Percentiles rank a stretch among this genome's conserved stretches.
Evolutionary conservation across 2,329 filamentous ascomycete genomes (phyloP).

Genomic region (Tolypocladium tropicale): DNA sequence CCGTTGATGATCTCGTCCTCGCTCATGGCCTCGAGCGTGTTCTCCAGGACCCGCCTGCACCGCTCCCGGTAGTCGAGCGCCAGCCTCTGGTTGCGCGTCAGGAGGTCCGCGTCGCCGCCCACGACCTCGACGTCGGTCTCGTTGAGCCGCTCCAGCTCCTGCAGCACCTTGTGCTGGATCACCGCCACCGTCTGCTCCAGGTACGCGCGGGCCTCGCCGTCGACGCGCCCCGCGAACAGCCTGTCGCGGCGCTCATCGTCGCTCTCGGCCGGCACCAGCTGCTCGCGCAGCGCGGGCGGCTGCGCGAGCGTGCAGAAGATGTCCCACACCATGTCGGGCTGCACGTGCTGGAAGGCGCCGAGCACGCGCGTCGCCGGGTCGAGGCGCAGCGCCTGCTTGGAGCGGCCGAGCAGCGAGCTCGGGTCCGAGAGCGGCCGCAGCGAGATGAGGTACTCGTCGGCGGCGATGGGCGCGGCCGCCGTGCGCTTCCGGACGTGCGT

Average conservation of each 20-base stretch:
- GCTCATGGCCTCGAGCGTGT: conserved; percentile 29
- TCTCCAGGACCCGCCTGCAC: conserved; percentile 36
- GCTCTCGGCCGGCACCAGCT: conserved; percentile 15
- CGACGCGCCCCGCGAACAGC: conserved; percentile 21
- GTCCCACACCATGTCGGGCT: conserved; percentile 42
- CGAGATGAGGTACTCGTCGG: conserved; percentile 41
- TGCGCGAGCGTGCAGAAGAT: conserved; percentile 30
- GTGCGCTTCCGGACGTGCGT: conserved; percentile 42
- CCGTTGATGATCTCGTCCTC: conserved; percentile 15
- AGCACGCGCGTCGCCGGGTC: conserved; percentile 14
- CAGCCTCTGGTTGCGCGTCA: conserved; percentile 35
- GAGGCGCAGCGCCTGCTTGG: conserved; percentile 25
- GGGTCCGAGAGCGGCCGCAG: conserved; percentile 35
- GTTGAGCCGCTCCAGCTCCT: conserved; percentile 32
- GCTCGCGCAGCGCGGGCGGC: conserved; percentile 18
- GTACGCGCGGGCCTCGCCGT: conserved; percentile 13
- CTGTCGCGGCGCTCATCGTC: conserved; percentile 14
- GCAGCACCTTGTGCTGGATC: conserved; percentile 32
- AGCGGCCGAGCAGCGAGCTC: conserved; percentile 36
- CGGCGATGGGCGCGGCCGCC: conserved; percentile 8
- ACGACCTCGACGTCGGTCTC: conserved; percentile 34
- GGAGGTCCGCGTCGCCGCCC: conserved; percentile 23
- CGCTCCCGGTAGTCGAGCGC: conserved; percentile 38
- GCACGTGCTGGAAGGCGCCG: conserved; percentile 37
- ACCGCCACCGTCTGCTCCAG: conserved; percentile 27